Base-by-base conservation (phyloP, 768 basidiomycete genomes). In the Pholiota molesta region DNA sequence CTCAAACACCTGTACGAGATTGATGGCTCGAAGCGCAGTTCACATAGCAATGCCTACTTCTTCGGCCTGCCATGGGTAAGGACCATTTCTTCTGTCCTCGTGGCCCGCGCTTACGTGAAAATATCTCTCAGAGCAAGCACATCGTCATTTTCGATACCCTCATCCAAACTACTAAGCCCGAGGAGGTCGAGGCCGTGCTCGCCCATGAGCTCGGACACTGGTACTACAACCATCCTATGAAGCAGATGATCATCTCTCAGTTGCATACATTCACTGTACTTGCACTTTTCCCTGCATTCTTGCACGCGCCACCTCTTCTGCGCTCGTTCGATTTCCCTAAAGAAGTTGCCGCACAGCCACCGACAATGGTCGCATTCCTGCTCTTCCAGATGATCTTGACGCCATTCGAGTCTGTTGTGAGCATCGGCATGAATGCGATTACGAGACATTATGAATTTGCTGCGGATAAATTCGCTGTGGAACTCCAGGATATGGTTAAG, bases 21-120 rank as follows among this genome's bases (percentile, higher is more conserved):
- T 67, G 96, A 99, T 71, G 97, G 97, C 29, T 95, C 92, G 37
- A 97, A 97, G 79, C 87, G 97, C 52, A 94, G 91, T 75, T 91
- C 93, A 2, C 97, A 99, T 77, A 92, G 90, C 67, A 98, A 98
- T 66, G 96, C 96, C n/a, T 99, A 97, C 79, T 98, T 98, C 82
- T 98, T 95, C 66, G 97, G 97, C 61, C 84, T 98, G 13, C 97
- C 96, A 1, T 96, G 95, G 91, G 94, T 93, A 54, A 44, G 81
- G 77, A 0, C 9, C 11, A 29, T 28, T 49, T 21, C 14, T 28
- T 16, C 10, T 6, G 5, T 14, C 39, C 39, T 35, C 28, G 19
- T 21, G 39, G 23, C 10, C 37, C 44, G 16, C 31, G 26, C 35
- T 60, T 60, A 42, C 57, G 26, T 44, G 19, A 44, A 28, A 31